Base-by-base conservation (phyloP, 768 basidiomycete genomes). In the Pleurotus eryngii region DNA sequence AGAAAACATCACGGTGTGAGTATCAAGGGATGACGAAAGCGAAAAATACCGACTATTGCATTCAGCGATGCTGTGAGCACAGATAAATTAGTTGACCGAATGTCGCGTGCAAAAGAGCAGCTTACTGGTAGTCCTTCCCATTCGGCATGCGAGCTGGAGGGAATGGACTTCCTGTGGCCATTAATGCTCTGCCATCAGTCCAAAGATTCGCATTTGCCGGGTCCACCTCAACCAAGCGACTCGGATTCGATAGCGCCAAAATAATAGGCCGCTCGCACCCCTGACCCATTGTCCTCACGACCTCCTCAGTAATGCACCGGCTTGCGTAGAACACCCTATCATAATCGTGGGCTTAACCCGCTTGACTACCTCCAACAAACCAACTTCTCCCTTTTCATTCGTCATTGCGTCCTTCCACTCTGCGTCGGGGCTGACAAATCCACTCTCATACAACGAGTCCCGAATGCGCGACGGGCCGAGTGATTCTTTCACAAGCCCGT, bases 101-200 rank as follows among this genome's bases (percentile, higher is more conserved):
- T 2, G 17, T 54, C 22, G 46, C 5, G 15, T 22, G 47, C n/a
- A 15, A 40, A 18, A 54, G 24, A 30, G 5, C 7, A 14, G 30
- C 86, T 63, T 61, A 89, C 88, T 79, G 67, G 64, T 86, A 88
- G 39, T 85, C 77, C 69, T 84, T 85, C 46, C 87, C 84, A 55
- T 79, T 79, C 4, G 81, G 80, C 74, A 84, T 81, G 70, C 82
- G 81, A 27, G 85, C 87, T 24, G 83, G 84, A 6, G 82, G 83
- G 76, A 94, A 95, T 2, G 92, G 92, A 57, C 87, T 89, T 17
- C 92, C 93, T 9, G 89, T 93, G 1, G 92, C 91, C 51, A 94
- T 74, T 50, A 95, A 72, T 8, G 91, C 93, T 63, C 81, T 83
- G 3, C 90, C 92, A 1, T 82, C 70, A 2, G 91, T 89, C 93